A percentile compares a stretch with the other conserved stretches of the same genome.
Conservation (phyloP, 805 yeast species). For the Zygosaccharomyces kombuchaensis region DNA sequence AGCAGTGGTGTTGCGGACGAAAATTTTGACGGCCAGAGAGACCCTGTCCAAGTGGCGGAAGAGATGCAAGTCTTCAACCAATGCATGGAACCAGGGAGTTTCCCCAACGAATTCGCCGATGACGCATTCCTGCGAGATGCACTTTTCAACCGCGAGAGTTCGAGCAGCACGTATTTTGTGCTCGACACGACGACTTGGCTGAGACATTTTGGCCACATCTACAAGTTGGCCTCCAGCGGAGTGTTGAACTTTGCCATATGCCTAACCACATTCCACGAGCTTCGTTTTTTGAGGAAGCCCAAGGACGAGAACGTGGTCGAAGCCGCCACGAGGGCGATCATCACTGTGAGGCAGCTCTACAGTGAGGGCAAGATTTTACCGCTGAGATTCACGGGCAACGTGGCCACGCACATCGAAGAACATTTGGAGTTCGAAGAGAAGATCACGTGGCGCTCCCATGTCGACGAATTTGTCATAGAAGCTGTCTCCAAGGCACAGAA, state of each 20-base stretch:
- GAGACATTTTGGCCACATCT: conserved; percentile 70
- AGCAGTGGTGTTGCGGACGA: not conserved
- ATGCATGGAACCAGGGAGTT: conserved; percentile 7
- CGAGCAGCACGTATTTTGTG: conserved; percentile 51
- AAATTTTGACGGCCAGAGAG: not conserved
- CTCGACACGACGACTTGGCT: conserved; percentile 76
- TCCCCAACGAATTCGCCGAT: not conserved
- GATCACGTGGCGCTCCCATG: conserved; percentile 63
- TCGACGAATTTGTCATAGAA: conserved; percentile 61
- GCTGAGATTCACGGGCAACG: conserved; percentile 61
- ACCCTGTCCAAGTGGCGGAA: not conserved
- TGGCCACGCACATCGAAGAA: conserved; percentile 62
- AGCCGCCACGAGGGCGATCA: conserved; percentile 74
- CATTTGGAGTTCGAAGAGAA: conserved; percentile 68
- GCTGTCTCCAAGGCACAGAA: conserved; percentile 43
- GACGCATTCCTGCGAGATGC: conserved; percentile 39
- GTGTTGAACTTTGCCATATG: conserved; percentile 62
- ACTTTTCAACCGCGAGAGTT: conserved; percentile 54
- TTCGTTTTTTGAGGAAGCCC: conserved; percentile 62
- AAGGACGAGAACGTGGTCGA: conserved; percentile 71
- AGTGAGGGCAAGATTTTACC: conserved; percentile 53
- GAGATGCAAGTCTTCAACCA: conserved; percentile 11
- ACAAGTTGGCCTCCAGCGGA: conserved; percentile 57
- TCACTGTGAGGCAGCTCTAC: conserved; percentile 62
- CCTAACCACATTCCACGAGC: conserved; percentile 69